Evolutionary conservation across 2,329 filamentous ascomycete species (phyloP), one percentile per base, ranked within the genome.

Genomic region (Dothistroma pini): DNA sequence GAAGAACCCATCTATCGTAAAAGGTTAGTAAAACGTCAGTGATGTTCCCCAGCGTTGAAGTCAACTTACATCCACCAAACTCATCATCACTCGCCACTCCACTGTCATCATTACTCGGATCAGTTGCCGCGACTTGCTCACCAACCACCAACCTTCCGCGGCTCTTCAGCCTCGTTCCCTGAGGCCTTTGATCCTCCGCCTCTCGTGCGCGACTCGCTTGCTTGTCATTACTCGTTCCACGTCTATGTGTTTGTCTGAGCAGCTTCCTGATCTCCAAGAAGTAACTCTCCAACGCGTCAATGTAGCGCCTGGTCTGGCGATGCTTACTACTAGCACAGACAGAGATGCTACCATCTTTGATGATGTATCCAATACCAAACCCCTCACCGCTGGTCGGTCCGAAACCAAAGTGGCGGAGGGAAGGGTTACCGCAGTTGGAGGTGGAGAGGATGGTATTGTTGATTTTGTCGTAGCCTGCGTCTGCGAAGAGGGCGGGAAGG

Each of bases 401-500:
- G 73, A 99, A 99, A 3, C 95, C 95, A 70, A 99, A 99, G 70
- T 97, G 93, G 1, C 95, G 87, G 19, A 99, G 86, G 0, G 89
- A 91, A 0, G 95, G 95, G 76, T 97, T 99, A 61, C 95, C 95
- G 76, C 95, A 99, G 80, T 99, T 99, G n/a, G 93, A 97, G 0
- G 95, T 97, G 7, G 91, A 96, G 44, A 99, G 81, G 66, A 97
- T 91, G 9, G 93, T 97, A 65, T 85, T 96, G 80, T 97, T 97
- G 66, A 97, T 85, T 74, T 90, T 93, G 76, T 97, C 93, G 92
- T 93, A 99, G 53, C 93, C 95, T 0, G 84, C 69, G 71, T 99
- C 95, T 53, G 88, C 87, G 75, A 97, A 99, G 59, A 99, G 83
- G 6, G 87, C 80, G 0, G 95, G 95, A 70, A 93, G 83, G 71